Evolutionary conservation across 2,329 filamentous ascomycete genomes (phyloP).

Genomic region (Ophiostoma himal-ulmi): DNA sequence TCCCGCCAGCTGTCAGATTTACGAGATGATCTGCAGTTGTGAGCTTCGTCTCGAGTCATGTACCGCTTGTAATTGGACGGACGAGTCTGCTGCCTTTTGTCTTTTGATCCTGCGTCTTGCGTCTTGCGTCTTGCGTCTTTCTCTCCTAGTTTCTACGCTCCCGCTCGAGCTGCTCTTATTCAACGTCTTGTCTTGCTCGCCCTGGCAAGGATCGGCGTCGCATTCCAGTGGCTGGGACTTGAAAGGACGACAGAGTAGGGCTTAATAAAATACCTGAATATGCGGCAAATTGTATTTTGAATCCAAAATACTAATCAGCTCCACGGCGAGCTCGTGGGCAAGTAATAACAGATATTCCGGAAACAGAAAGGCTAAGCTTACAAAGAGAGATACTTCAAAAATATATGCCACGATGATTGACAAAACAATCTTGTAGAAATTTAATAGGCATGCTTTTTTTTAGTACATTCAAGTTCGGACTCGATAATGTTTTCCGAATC

Average conservation of each 20-base stretch:
- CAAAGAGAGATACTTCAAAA: neutral
- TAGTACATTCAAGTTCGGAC: no score
- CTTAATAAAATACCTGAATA: neutral
- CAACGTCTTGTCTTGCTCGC: neutral
- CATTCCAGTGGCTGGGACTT: neutral
- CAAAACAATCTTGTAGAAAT: no score
- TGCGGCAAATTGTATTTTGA: no score
- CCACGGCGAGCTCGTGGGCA: no score
- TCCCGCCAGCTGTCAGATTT: neutral
- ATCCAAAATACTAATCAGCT: no score
- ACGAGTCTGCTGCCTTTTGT: neutral
- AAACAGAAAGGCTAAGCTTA: neutral
- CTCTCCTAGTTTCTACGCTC: neutral
- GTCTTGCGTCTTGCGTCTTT: neutral
- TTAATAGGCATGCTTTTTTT: no score
- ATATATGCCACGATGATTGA: neutral
- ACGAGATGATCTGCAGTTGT: neutral
- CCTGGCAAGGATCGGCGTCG: slow-evolving; percentile 5
- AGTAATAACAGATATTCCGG: neutral
- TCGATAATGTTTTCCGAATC: no score
- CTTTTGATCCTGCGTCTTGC: neutral
- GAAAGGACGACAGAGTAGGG: neutral
- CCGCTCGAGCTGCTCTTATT: neutral
- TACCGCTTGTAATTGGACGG: neutral
- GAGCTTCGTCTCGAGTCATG: neutral